Evolutionary conservation across 805 yeast genomes (phyloP).

Genomic region (Candida yuanshanica): DNA sequence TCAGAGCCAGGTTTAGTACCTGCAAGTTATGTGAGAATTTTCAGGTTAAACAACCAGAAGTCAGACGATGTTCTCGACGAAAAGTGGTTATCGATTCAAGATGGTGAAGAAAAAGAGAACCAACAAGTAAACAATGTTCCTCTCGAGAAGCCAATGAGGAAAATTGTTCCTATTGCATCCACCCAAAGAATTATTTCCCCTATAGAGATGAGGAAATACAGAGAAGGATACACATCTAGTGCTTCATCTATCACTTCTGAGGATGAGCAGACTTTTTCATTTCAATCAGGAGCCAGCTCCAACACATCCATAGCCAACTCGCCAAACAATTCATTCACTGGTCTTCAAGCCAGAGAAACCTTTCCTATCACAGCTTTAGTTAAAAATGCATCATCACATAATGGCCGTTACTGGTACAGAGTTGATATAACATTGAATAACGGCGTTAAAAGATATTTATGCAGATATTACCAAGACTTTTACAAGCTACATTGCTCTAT

Average conservation of each 20-base stretch:
- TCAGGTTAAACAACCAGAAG: slow-evolving; percentile 31
- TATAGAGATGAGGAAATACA: background rate
- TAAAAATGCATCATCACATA: slow-evolving; percentile 33
- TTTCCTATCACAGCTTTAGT: slow-evolving; percentile 33
- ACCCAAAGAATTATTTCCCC: background rate
- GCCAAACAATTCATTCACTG: slow-evolving; percentile 3
- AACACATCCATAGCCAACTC: slow-evolving; percentile 1
- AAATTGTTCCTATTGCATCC: too few species aligned
- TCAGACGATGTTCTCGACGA: slow-evolving; percentile 14
- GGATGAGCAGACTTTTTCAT: slow-evolving; percentile 9
- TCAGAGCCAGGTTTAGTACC: slow-evolving; percentile 47
- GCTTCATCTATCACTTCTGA: slow-evolving; percentile 7
- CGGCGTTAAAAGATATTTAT: slow-evolving; percentile 33
- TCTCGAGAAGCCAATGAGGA: too few species aligned
- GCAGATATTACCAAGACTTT: slow-evolving; percentile 48
- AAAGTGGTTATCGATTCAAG: slow-evolving; percentile 15
- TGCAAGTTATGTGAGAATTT: slow-evolving; percentile 41
- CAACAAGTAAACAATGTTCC: too few species aligned
- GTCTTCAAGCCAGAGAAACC: slow-evolving; percentile 1
- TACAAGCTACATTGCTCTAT: slow-evolving; percentile 38
- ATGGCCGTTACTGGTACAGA: slow-evolving; percentile 47
- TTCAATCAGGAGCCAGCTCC: slow-evolving; percentile 6
- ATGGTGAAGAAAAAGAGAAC: background rate
- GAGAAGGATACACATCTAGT: slow-evolving; percentile 3
- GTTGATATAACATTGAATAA: slow-evolving; percentile 35